These are phyloP conservation scores for Pseudozyma sp. DNA, from an alignment of 1,284 basidiomycete genomes.

Conservation along the genomic window DNA sequence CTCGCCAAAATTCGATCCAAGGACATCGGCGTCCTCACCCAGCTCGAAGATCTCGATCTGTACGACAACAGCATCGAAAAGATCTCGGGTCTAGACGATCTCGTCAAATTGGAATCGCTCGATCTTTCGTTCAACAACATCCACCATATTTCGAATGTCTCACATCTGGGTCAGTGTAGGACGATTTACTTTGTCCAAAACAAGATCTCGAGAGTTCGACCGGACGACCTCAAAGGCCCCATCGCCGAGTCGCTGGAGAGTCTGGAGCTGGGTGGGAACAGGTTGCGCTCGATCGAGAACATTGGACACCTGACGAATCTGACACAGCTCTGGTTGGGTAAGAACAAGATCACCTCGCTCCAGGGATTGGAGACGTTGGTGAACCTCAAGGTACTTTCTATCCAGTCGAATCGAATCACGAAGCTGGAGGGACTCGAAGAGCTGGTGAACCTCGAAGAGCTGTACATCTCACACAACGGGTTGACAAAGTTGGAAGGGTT, in stretches of 20 bases:
- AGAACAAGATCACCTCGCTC: conserved; percentile 71
- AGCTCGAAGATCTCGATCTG: conserved; percentile 88
- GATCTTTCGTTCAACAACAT: conserved; percentile 97
- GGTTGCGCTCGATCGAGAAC: conserved; percentile 88
- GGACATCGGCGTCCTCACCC: conserved; percentile 72
- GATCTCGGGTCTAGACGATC: conserved; percentile 53
- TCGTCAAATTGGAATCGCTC: conserved; percentile 80
- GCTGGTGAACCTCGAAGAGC: conserved; percentile 78
- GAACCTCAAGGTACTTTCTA: conserved; percentile 71
- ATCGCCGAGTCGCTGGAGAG: conserved; percentile 78
- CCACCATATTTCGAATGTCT: conserved; percentile 72
- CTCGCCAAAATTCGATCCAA: conserved; percentile 76
- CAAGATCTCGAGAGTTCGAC: conserved; percentile 81
- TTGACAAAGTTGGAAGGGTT: conserved; percentile 85
- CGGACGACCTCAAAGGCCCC: conserved; percentile 74
- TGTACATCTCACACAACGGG: conserved; percentile 96
- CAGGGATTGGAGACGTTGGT: conserved; percentile 36
- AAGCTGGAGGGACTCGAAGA: conserved; percentile 79
- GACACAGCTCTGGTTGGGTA: conserved; percentile 95
- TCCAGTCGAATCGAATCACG: conserved; percentile 94
- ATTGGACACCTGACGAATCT: conserved; percentile 83
- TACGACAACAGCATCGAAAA: conserved; percentile 88
- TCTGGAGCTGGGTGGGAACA: conserved; percentile 92
- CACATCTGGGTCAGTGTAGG: conserved; percentile 73
- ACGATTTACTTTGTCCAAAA: conserved; percentile 97